Conservation (phyloP, 306 rosid genomes). For the Abrus precatorius region DNA sequence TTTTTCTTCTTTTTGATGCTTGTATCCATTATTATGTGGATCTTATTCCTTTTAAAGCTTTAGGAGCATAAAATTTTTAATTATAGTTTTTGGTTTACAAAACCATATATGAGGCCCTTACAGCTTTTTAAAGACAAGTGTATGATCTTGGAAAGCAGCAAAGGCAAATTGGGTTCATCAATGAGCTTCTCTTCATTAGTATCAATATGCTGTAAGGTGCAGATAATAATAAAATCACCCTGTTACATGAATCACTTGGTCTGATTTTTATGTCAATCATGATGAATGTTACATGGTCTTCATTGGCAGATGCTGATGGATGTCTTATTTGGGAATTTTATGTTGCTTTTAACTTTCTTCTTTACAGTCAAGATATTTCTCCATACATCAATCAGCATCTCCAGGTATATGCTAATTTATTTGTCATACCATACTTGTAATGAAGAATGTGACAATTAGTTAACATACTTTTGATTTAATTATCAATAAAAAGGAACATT, state of each 20-base stretch:
- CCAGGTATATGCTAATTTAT: constrained; percentile 57
- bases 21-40: constrained; percentile 65
- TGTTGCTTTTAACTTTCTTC: constrained; percentile 66
- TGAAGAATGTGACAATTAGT: too few species aligned
- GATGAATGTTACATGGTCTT: constrained; percentile 40
- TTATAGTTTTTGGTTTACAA: constrained; percentile 37
- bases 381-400: constrained; percentile 53
- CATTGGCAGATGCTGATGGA: constrained; percentile 67
- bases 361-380: constrained; percentile 58
- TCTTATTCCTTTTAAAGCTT: constrained; percentile 25
- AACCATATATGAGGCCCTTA: constrained; percentile 55
- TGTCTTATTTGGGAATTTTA: constrained; percentile 69
- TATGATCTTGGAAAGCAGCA: constrained; percentile 64
- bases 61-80: constrained; percentile 5
- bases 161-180: constrained; percentile 57
- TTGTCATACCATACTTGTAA: constrained; percentile 5
- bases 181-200: constrained; percentile 60
- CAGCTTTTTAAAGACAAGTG: constrained; percentile 63
- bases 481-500: constrained; percentile 1
- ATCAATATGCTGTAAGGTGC: constrained; percentile 74
- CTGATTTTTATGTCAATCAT: constrained; percentile 42
- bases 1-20: constrained; percentile 85
- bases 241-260: constrained; percentile 36
- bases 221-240: constrained; percentile 26
- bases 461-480: not conserved